Conservation (phyloP, 345 rosid genomes). For the Geranium rotundifolium region DNA sequence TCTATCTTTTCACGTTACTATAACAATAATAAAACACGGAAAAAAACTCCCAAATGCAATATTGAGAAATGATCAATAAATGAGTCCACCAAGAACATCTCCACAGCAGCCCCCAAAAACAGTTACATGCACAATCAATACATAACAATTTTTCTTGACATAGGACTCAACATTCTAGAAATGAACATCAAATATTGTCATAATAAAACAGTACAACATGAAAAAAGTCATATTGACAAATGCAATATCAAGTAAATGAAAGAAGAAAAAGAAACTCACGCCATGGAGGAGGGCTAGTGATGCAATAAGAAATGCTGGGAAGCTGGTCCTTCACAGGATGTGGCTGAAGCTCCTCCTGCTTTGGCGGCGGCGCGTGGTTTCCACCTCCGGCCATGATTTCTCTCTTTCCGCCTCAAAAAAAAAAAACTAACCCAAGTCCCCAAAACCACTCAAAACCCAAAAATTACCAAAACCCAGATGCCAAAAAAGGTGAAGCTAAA, state of each 20-base stretch:
- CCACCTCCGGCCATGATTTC: constrained; percentile 49
- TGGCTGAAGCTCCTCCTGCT: constrained; percentile 82
- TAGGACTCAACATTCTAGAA: not conserved
- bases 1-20: no score
- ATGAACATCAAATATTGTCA: not conserved
- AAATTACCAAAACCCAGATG: constrained; percentile 12
- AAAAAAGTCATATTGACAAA: not conserved
- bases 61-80: not conserved
- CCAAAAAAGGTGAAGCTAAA: constrained; percentile 4
- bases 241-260: not conserved
- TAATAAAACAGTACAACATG: not conserved
- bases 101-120: not conserved
- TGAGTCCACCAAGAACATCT: not conserved
- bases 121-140: not conserved
- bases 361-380: constrained; percentile 57
- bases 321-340: constrained; percentile 93
- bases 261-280: constrained; percentile 39
- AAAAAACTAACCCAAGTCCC: constrained; percentile 14
- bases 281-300: constrained; percentile 99
- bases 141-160: not conserved
- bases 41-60: not conserved
- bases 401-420: not conserved
- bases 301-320: constrained; percentile 63
- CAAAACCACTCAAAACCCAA: constrained; percentile 12
- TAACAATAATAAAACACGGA: not conserved